These are phyloP conservation scores for Ophiostoma quercus DNA, from an alignment of 2,329 filamentous ascomycete species.

Conservation along the genomic window DNA sequence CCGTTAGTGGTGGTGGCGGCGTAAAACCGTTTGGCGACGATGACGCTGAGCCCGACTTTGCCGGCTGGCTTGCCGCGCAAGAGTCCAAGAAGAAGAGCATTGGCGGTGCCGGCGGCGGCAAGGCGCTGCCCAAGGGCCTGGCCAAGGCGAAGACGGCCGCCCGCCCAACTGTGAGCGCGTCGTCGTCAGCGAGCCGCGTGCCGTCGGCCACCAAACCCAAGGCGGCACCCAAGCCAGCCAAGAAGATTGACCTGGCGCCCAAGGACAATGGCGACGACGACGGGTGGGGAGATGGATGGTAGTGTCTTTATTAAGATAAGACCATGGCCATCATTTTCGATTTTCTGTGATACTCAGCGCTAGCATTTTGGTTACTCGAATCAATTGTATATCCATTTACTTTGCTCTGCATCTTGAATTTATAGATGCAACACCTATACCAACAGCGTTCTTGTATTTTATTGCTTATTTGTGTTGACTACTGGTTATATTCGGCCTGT, in stretches of 20 bases:
- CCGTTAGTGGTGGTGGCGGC: conserved; percentile 30
- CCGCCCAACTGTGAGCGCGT: background rate
- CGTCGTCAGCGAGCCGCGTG: conserved; percentile 31
- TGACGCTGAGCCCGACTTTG: conserved; percentile 87
- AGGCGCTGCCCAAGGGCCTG: conserved; percentile 77
- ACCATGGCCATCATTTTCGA: no score
- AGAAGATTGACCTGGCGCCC: conserved; percentile 66
- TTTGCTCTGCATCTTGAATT: background rate
- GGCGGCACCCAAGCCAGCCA: conserved; percentile 49
- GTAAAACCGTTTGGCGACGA: conserved; percentile 63
- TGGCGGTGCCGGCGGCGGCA: conserved; percentile 38
- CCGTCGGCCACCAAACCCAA: conserved; percentile 43
- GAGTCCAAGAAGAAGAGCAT: conserved; percentile 57
- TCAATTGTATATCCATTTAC: background rate
- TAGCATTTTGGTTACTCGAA: background rate
- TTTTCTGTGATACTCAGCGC: background rate
- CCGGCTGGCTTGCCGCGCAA: conserved; percentile 83
- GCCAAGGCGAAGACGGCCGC: conserved; percentile 57
- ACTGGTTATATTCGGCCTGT: background rate
- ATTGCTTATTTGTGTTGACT: background rate
- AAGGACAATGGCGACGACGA: conserved; percentile 55
- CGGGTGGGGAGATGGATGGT: conserved; percentile 64
- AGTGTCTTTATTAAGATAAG: background rate
- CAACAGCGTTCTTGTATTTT: background rate
- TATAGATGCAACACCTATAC: background rate